Evolutionary conservation across 2,329 filamentous ascomycete genomes (phyloP).

Genomic region (Cladosporium sp.): DNA sequence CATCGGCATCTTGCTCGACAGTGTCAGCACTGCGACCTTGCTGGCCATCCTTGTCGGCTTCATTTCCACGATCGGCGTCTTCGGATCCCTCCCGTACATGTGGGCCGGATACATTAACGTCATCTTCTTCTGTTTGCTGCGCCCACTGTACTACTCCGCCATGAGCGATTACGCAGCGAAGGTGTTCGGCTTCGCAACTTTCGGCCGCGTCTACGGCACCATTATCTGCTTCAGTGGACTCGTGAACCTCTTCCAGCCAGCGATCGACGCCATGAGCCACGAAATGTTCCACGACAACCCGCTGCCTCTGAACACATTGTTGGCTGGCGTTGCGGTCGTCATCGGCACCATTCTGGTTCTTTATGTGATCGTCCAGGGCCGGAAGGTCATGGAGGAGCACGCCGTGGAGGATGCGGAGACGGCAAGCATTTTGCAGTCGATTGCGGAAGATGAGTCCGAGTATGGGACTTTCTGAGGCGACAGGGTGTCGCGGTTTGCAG

Average conservation of each 20-base stretch:
- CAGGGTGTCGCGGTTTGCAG: not conserved
- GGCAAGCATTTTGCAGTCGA: constrained; percentile 36
- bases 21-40: constrained; percentile 69
- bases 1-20: constrained; percentile 77
- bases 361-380: constrained; percentile 57
- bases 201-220: constrained; percentile 86
- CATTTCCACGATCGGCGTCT: constrained; percentile 71
- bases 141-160: constrained; percentile 86
- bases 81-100: constrained; percentile 71
- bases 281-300: constrained; percentile 70
- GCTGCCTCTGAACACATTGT: constrained; percentile 70
- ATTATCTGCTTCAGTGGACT: constrained; percentile 83
- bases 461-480: constrained; percentile 17
- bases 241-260: constrained; percentile 79
- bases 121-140: constrained; percentile 76
- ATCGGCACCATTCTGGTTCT: constrained; percentile 67
- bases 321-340: constrained; percentile 62
- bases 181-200: constrained; percentile 91
- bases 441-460: constrained; percentile 26
- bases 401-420: constrained; percentile 43
- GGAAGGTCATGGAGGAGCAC: constrained; percentile 40
- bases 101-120: constrained; percentile 77
- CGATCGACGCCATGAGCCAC: constrained; percentile 75
- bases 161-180: constrained; percentile 83
- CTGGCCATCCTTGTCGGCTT: constrained; percentile 68